phyloP scores from a whole-genome alignment of 345 rosid genomes.

The Boechera divaricarpa region DNA sequence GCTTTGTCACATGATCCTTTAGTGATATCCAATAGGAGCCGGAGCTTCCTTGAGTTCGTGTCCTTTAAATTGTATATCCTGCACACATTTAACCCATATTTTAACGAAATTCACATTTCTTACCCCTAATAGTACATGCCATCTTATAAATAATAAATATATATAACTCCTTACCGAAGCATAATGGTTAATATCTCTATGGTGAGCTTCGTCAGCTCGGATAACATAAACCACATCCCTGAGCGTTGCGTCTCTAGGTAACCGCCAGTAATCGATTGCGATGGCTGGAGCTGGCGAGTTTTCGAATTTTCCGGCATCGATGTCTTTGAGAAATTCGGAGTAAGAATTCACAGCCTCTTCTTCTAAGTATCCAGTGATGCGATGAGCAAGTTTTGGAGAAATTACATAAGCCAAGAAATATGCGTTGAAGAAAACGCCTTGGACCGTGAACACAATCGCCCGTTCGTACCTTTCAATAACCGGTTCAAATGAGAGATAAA shows the following conservation, averaged over 20 bases:
- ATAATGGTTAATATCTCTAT: conserved; percentile 67
- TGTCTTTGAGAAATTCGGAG: conserved; percentile 62
- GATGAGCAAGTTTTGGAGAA: conserved; percentile 69
- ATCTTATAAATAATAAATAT: not conserved
- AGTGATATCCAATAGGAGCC: conserved; percentile 62
- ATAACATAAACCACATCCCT: conserved; percentile 66
- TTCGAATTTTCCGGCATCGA: conserved; percentile 58
- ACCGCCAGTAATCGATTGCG: conserved; percentile 69
- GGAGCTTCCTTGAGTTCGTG: conserved; percentile 61
- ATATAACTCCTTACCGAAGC: conserved; percentile 54
- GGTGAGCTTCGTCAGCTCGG: conserved; percentile 72
- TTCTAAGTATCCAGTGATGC: conserved; percentile 64
- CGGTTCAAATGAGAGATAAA: not conserved
- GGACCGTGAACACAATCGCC: conserved; percentile 60
- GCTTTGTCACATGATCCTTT: conserved; percentile 15
- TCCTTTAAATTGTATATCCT: conserved; percentile 67
- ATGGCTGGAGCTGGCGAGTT: conserved; percentile 66
- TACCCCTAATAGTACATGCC: not conserved
- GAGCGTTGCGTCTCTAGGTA: conserved; percentile 60
- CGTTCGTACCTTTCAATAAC: conserved; percentile 50
- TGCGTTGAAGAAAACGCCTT: conserved; percentile 64
- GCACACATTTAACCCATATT: conserved; percentile 28
- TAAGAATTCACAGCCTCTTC: conserved; percentile 70
- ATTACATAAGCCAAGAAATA: conserved; percentile 56
- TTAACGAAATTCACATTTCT: not conserved